phyloP scores from a whole-genome alignment of 1,284 basidiomycete genomes.

The Moniliella sp. region DNA sequence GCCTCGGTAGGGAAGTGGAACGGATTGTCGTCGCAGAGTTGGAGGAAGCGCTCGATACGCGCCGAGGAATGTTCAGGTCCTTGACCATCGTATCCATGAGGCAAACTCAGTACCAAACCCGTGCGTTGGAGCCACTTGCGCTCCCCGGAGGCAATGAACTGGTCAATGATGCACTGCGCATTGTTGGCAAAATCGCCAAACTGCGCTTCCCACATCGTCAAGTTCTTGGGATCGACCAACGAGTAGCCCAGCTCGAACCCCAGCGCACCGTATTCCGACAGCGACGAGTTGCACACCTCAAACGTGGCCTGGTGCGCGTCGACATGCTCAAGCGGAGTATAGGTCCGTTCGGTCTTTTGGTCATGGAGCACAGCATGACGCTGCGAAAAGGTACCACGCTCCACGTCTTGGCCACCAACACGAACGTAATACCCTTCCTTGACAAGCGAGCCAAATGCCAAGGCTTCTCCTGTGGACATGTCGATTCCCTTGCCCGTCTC shows the following conservation, averaged over 20 bases:
- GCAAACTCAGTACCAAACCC: constrained; percentile 11
- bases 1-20: constrained; percentile 66
- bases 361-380: constrained; percentile 70
- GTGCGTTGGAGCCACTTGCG: constrained; percentile 37
- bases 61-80: constrained; percentile 64
- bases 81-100: constrained; percentile 46
- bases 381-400: constrained; percentile 19
- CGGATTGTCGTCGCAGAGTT: constrained; percentile 40
- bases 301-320: constrained; percentile 39
- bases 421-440: constrained; percentile 55
- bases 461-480: constrained; percentile 68
- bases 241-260: constrained; percentile 69
- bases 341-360: constrained; percentile 50
- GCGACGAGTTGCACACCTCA: constrained; percentile 3
- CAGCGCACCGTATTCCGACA: constrained; percentile 33
- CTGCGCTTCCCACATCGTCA: constrained; percentile 78
- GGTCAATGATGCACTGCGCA: constrained; percentile 59
- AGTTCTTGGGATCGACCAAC: constrained; percentile 53
- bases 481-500: constrained; percentile 53
- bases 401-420: constrained; percentile 72
- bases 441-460: constrained; percentile 66
- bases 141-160: constrained; percentile 59
- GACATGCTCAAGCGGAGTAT: constrained; percentile 46
- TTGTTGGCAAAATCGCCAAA: constrained; percentile 74
- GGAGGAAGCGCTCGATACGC: constrained; percentile 43